Evolutionary conservation across 2,329 filamentous ascomycete species (phyloP).

Genomic region (Aureobasidium pullulans): DNA sequence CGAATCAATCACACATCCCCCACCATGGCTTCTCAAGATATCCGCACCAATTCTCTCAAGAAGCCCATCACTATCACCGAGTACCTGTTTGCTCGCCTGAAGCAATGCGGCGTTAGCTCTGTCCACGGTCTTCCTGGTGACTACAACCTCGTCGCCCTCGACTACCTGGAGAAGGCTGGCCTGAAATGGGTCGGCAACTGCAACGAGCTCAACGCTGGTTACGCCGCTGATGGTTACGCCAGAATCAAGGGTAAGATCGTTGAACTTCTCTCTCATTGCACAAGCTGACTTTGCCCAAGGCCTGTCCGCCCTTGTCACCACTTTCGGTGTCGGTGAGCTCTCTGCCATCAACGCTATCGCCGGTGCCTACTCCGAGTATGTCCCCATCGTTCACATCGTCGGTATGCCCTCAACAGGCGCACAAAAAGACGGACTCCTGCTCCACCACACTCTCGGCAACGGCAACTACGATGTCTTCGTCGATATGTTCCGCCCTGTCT

Average conservation of each 20-base stretch:
- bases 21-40: conserved; percentile 12
- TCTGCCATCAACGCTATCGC: conserved; percentile 41
- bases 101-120: conserved; percentile 36
- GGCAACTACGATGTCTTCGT: conserved; percentile 31
- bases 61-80: conserved; percentile 16
- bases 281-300: neutral
- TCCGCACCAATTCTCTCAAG: conserved; percentile 12
- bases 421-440: conserved; percentile 34
- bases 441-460: conserved; percentile 37
- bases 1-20: neutral
- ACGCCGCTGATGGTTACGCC: conserved; percentile 43
- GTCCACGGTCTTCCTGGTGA: conserved; percentile 41
- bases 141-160: conserved; percentile 29
- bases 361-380: conserved; percentile 41
- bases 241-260: conserved; percentile 33
- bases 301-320: conserved; percentile 39
- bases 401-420: conserved; percentile 36
- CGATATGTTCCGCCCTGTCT: conserved; percentile 63
- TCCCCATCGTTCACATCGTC: conserved; percentile 42
- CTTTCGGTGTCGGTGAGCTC: conserved; percentile 43
- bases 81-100: conserved; percentile 34
- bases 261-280: neutral
- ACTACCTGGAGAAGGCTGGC: conserved; percentile 33
- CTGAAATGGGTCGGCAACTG: conserved; percentile 55
- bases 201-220: conserved; percentile 52